Base-by-base conservation (phyloP, 148 eudicot genomes). In the Rheum nobile region DNA sequence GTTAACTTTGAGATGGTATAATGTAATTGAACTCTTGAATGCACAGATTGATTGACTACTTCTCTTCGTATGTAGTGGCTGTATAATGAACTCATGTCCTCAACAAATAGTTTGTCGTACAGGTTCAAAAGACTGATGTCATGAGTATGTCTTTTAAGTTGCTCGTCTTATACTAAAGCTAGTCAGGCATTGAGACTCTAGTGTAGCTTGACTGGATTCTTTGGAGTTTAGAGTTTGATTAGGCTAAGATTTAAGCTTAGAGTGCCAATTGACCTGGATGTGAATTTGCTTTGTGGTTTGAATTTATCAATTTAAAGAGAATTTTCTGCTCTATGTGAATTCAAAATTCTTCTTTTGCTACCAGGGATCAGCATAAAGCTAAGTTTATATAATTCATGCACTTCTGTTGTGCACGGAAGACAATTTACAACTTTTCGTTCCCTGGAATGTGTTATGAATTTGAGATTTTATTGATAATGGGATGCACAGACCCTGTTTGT, bases 221-320 rank as follows among this genome's bases (percentile, higher is more conserved):
- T 31, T 59, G 17, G 19, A 31, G 34, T 61, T 37, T 61, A 2
- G 17, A 14, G 68, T 28, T 29, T 61, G 68, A 61, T 61, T 61
- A 12, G 68, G 68, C 37, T 61, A 61, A 61, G 68, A 14, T 31
- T 29, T 61, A 61, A 61, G 67, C 67, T 61, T 61, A 61, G 37
- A 59, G 26, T 59, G 67, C 67, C 26, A 29, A 28, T 29, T 59
- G 37, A 61, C 8, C 68, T 61, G 35, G 16, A 31, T 14, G 68
- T 29, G 59, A 14, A 28, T 61, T 61, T 29, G 37, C 65, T 61
- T 29, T 61, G 68, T 31, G 68, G 37, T 61, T 61, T 14, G 12
- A 37, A 4, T 61, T 54, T 52, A 52, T n/a, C 26, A 52, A 52
- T 52, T 1, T 6, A 52, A 52, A 52, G 28, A 52, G 26, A 22